Conservation (phyloP, 2,329 filamentous ascomycete species). For the Ceratocystiopsis sp. region DNA sequence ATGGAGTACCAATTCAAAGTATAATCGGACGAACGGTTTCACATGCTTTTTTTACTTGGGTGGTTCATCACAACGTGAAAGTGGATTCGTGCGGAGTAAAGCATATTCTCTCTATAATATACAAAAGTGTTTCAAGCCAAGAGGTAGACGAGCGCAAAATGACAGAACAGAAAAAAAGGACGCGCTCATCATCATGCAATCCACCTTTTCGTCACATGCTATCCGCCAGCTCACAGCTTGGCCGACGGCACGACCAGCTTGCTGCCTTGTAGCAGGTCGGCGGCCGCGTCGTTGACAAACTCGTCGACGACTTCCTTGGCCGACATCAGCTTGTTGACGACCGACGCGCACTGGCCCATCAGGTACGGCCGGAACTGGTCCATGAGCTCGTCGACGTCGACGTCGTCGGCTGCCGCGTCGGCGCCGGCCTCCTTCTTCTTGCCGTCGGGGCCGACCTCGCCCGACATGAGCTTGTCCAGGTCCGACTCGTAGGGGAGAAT, state of each 20-base stretch:
- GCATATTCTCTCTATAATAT: too few species aligned
- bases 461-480: slow-evolving; percentile 57
- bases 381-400: slow-evolving; percentile 65
- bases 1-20: too few species aligned
- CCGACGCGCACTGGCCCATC: slow-evolving; percentile 94
- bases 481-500: slow-evolving; percentile 88
- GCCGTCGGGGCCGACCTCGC: slow-evolving; percentile 42
- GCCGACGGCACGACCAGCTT: slow-evolving; percentile 31
- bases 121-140: too few species aligned
- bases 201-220: background rate
- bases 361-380: slow-evolving; percentile 82
- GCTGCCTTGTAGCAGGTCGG: slow-evolving; percentile 50
- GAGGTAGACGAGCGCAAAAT: too few species aligned
- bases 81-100: too few species aligned
- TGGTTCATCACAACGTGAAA: too few species aligned
- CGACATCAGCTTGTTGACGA: slow-evolving; percentile 80
- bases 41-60: too few species aligned
- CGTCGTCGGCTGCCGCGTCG: slow-evolving; percentile 48
- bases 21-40: too few species aligned
- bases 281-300: slow-evolving; percentile 68
- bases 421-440: slow-evolving; percentile 49
- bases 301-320: slow-evolving; percentile 91
- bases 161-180: too few species aligned
- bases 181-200: too few species aligned
- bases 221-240: slow-evolving; percentile 39